phyloP scores from a whole-genome alignment of 768 basidiomycete species.

The Leccinum disarticulatum region DNA sequence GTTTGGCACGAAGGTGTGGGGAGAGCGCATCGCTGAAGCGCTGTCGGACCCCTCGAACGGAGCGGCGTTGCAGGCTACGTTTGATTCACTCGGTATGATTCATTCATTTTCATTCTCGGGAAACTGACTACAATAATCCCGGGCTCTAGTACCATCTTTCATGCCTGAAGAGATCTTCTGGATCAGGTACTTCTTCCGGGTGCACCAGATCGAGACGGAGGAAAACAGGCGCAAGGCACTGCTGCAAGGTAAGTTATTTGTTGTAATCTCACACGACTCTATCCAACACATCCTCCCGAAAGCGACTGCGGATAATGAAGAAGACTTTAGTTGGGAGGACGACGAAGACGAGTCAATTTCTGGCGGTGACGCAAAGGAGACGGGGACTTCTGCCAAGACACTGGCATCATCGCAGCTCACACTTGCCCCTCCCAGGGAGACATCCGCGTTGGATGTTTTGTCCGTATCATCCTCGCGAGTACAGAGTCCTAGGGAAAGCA shows the following conservation, averaged over 20 bases:
- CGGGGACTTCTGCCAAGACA: constrained; percentile 4
- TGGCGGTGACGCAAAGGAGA: constrained; percentile 13
- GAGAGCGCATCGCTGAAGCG: constrained; percentile 44
- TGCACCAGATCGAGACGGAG: constrained; percentile 76
- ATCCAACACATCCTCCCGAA: neutral
- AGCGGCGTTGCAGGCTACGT: constrained; percentile 48
- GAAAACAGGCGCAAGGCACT: constrained; percentile 77
- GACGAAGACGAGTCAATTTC: constrained; percentile 70
- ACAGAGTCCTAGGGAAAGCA: constrained; percentile 52
- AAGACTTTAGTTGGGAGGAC: constrained; percentile 92
- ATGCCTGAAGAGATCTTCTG: constrained; percentile 72
- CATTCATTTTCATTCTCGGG: constrained; percentile 4
- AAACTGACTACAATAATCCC: constrained; percentile 1
- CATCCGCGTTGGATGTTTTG: constrained; percentile 18
- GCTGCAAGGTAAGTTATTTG: constrained; percentile 55
- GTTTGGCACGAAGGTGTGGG: constrained; percentile 50
- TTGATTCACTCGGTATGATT: constrained; percentile 58
- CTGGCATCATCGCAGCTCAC: constrained; percentile 26
- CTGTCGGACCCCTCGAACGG: constrained; percentile 54
- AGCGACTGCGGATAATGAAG: constrained; percentile 72
- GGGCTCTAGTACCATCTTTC: constrained; percentile 61
- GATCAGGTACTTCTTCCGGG: constrained; percentile 88
- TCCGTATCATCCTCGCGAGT: constrained; percentile 35
- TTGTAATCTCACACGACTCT: no score
- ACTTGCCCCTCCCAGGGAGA: constrained; percentile 24